Evolutionary conservation across 2,329 filamentous ascomycete genomes (phyloP), one percentile per base, ranked within the genome.

Genomic region (Cryoendolithus antarcticus): DNA sequence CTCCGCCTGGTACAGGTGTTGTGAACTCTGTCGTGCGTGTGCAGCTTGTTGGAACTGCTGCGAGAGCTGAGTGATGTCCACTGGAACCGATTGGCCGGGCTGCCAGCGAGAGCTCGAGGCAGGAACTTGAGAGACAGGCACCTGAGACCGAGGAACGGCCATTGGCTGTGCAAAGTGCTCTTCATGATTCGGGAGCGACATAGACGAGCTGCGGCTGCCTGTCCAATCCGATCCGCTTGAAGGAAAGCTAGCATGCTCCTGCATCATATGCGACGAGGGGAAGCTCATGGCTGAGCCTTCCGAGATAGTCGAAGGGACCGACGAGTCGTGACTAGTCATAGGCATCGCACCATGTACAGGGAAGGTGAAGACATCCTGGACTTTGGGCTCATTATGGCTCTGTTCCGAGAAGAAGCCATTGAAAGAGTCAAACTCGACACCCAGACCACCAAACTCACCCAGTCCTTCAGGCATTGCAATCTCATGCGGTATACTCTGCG

Each of bases 11-110:
- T 43, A 39, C 12, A 47, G 46, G 11, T 42, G 43, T 32, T 45
- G 46, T 7, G 45, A 39, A 12, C 35, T 40, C 12, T 47, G 47
- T 10, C 46, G 46, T 6, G 43, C 35, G 34, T 47, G 39, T 19
- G 49, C 48, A 10, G 48, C 48, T 37, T 59, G 51, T 12, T 50
- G 48, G 46, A 61, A 61, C 31, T 58, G 50, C 31, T 56, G 49
- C n/a, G 50, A 53, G 13, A 58, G 47, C 8, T 49, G 48, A 30
- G 48, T 50, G 28, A 54, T 48, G 32, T 61, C 55, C n/a, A 59
- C 55, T 3, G 57, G 57, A 9, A 57, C 46, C 2, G 57, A 60
- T 38, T 58, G 55, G 12, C 57, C 58, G 15, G 58, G 57, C 35
- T 59, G 55, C 58, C 58, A 61, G 45, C 56, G 54, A n/a, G 52